Conservation (phyloP, 176 grass and related monocot genomes). For the Tillandsia leiboldiana region DNA sequence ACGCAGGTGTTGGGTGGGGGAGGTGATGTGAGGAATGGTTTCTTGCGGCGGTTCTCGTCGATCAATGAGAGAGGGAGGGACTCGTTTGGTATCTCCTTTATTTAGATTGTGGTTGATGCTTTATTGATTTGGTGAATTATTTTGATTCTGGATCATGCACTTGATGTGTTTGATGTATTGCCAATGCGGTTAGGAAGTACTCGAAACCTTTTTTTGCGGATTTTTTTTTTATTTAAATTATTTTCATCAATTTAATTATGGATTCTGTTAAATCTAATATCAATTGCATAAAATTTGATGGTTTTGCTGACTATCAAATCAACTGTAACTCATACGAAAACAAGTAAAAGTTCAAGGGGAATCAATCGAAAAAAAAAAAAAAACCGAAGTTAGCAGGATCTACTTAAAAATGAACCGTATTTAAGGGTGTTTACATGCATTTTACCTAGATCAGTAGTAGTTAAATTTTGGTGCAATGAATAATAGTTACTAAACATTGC, state of each 20-base stretch:
- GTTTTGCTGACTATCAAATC: too few relatives aligned
- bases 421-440: too few relatives aligned
- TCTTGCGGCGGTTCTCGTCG: slow-evolving; percentile 26
- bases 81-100: neutral
- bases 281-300: too few relatives aligned
- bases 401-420: too few relatives aligned
- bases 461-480: too few relatives aligned
- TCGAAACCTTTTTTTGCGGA: neutral
- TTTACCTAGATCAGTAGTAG: too few relatives aligned
- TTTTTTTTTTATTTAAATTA: neutral
- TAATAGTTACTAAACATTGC: neutral
- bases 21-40: neutral
- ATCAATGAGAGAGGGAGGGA: slow-evolving; percentile 29
- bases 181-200: too few relatives aligned
- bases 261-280: too few relatives aligned
- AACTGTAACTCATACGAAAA: too few relatives aligned
- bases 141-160: neutral
- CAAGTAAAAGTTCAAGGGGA: too few relatives aligned
- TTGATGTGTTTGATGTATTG: neutral
- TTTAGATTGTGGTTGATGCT: neutral
- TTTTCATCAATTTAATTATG: neutral
- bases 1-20: slow-evolving; percentile 1
- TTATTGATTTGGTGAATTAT: neutral
- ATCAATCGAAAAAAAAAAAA: too few relatives aligned
- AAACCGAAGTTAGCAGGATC: too few relatives aligned